Percentiles rank a stretch among this genome's conserved stretches.
Evolutionary conservation across 129 eudicot genomes (phyloP).

Genomic region (Oenanthe sinensis): DNA sequence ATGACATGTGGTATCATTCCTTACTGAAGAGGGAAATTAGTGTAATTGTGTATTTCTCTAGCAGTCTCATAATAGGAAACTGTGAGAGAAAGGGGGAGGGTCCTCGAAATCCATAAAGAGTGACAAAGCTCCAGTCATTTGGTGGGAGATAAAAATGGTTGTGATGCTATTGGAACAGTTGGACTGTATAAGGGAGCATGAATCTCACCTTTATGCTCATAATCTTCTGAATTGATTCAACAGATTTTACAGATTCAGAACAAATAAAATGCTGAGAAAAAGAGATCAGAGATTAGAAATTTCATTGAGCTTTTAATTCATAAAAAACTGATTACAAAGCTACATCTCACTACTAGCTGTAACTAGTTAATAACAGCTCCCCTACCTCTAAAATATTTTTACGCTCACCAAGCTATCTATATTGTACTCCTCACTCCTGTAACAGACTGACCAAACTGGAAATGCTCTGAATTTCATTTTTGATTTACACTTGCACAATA

Average conservation of each 20-base stretch:
- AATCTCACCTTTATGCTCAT: neutral
- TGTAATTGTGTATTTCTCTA: neutral
- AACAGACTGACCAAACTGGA: neutral
- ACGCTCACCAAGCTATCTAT: neutral
- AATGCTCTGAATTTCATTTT: neutral
- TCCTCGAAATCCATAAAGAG: neutral
- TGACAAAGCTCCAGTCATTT: neutral
- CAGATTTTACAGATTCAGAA: too few species aligned
- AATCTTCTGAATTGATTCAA: neutral
- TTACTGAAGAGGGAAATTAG: neutral
- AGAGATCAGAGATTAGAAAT: too few species aligned
- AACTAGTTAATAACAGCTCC: too few species aligned
- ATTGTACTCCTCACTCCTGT: neutral
- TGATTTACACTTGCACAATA: neutral
- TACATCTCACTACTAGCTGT: too few species aligned
- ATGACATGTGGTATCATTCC: neutral
- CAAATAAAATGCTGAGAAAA: too few species aligned
- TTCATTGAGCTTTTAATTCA: too few species aligned
- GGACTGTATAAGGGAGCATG: too few species aligned
- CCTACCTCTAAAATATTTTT: neutral
- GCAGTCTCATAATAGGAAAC: neutral
- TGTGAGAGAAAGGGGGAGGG: neutral
- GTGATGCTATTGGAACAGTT: neutral
- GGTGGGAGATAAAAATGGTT: neutral
- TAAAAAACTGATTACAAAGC: too few species aligned